Evolutionary conservation across 108 stramenopile genomes (phyloP).

Genomic region (Cyclotella choctawhatcheeana): DNA sequence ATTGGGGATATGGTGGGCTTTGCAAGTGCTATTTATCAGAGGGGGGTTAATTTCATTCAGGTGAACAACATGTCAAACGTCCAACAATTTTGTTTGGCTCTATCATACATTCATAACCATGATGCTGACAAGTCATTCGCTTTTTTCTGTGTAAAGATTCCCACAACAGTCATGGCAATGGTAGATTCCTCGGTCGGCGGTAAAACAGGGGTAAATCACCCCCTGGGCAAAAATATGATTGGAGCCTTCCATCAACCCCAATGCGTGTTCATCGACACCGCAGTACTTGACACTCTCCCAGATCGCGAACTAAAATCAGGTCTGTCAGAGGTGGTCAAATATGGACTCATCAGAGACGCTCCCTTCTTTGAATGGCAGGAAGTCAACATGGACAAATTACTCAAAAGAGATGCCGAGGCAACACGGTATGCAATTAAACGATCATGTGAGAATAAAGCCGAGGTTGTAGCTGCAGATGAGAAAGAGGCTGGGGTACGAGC

Average conservation of each 20-base stretch:
- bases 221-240: conserved; percentile 98
- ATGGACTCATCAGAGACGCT: conserved; percentile 91
- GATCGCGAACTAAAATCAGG: conserved; percentile 94
- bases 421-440: conserved; percentile 85
- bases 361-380: conserved; percentile 96
- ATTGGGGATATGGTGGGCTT: conserved; percentile 99
- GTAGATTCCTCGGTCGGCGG: conserved; percentile 97
- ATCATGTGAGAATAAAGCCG: conserved; percentile 95
- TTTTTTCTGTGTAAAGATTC: conserved; percentile 49
- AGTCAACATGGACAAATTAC: conserved; percentile 77
- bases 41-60: conserved; percentile 97
- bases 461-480: conserved; percentile 96
- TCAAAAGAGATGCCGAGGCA: conserved; percentile 78
- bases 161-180: conserved; percentile 99
- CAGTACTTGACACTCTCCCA: conserved; percentile 85
- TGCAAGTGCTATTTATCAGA: conserved; percentile 96
- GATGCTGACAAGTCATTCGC: not conserved
- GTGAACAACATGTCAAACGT: conserved; percentile 39
- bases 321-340: conserved; percentile 95
- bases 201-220: conserved; percentile 98
- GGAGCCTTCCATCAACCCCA: conserved; percentile 98
- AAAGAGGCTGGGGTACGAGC: conserved; percentile 94
- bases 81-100: not conserved
- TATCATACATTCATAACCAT: not conserved
- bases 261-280: conserved; percentile 92